Percentiles rank a stretch among this genome's conserved stretches.
Conservation (phyloP, 495 filamentous ascomycete genomes). For the Aspergillus affinis region DNA sequence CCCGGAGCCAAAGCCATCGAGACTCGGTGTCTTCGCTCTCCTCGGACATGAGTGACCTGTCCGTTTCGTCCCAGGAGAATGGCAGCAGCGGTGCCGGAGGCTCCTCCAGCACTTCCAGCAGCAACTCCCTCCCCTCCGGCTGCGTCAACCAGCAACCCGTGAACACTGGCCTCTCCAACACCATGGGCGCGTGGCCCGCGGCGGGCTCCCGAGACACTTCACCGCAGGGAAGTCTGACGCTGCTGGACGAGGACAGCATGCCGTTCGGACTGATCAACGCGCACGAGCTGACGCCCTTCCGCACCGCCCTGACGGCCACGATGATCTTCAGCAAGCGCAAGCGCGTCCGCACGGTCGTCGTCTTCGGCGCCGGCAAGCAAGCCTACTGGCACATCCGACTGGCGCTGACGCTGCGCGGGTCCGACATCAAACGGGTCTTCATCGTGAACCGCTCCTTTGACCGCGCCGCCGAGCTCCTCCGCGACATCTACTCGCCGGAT, state of each 20-base stretch:
- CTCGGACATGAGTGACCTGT: conserved; percentile 41
- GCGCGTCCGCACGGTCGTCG: conserved; percentile 66
- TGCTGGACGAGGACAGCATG: conserved; percentile 64
- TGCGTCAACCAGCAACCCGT: conserved; percentile 39
- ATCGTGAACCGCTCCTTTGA: conserved; percentile 76
- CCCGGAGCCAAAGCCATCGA: conserved; percentile 19
- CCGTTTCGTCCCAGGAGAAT: conserved; percentile 39
- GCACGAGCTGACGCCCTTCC: conserved; percentile 85
- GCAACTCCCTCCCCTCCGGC: conserved; percentile 28
- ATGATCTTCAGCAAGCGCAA: conserved; percentile 71
- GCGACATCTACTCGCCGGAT: conserved; percentile 53
- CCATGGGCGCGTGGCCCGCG: conserved; percentile 40
- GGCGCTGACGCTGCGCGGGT: conserved; percentile 68
- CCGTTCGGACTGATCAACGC: conserved; percentile 83
- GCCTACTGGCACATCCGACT: conserved; percentile 93
- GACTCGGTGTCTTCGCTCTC: conserved; percentile 40
- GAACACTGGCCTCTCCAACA: conserved; percentile 27
- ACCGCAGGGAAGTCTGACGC: conserved; percentile 75
- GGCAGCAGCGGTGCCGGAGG: neutral
- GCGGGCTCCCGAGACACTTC: conserved; percentile 54
- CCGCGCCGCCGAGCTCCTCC: conserved; percentile 53
- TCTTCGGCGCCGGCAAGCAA: conserved; percentile 90
- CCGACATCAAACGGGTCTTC: conserved; percentile 71
- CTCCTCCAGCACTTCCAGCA: conserved; percentile 24
- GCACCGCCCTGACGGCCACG: conserved; percentile 80